Evolutionary conservation across 495 filamentous ascomycete genomes (phyloP).

Genomic region (Chaetomium tenue): DNA sequence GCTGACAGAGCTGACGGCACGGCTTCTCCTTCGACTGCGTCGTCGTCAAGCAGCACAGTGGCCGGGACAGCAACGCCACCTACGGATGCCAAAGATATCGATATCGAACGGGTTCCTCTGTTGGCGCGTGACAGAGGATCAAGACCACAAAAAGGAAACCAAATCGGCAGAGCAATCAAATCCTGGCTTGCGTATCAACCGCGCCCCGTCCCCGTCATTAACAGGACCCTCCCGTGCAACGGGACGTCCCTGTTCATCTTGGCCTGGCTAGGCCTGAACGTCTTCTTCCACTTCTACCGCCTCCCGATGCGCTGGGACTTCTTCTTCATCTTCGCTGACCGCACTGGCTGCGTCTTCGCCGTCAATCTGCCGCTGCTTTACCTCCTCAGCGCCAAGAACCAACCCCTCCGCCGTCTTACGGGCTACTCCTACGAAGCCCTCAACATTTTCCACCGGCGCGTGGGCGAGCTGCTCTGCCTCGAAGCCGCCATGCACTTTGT

Average conservation of each 20-base stretch:
- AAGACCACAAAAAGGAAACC: background rate
- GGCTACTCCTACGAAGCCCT: constrained; percentile 63
- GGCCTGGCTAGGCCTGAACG: constrained; percentile 51
- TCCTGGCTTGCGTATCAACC: constrained; percentile 54
- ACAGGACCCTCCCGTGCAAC: constrained; percentile 55
- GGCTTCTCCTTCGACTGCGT: constrained; percentile 9
- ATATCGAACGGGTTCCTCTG: constrained; percentile 28
- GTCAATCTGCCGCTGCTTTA: constrained; percentile 62
- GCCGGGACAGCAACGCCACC: constrained; percentile 14
- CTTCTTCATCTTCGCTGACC: constrained; percentile 57
- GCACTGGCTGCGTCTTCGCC: constrained; percentile 50
- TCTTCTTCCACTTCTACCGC: constrained; percentile 55
- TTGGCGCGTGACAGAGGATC: background rate
- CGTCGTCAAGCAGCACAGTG: constrained; percentile 24
- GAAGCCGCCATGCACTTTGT: constrained; percentile 34
- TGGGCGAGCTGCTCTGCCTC: constrained; percentile 37
- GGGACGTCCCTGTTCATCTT: constrained; percentile 50
- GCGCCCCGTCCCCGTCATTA: constrained; percentile 51
- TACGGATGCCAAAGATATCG: constrained; percentile 12
- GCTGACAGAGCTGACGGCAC: background rate
- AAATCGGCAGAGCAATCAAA: constrained; percentile 17
- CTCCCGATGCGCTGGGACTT: constrained; percentile 44
- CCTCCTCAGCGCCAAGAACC: constrained; percentile 62
- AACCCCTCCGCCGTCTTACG: constrained; percentile 56
- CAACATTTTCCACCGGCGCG: constrained; percentile 57